These are phyloP conservation scores for Exserohilum rostratum DNA, from an alignment of 2,329 filamentous ascomycete species.

Conservation along the genomic window DNA sequence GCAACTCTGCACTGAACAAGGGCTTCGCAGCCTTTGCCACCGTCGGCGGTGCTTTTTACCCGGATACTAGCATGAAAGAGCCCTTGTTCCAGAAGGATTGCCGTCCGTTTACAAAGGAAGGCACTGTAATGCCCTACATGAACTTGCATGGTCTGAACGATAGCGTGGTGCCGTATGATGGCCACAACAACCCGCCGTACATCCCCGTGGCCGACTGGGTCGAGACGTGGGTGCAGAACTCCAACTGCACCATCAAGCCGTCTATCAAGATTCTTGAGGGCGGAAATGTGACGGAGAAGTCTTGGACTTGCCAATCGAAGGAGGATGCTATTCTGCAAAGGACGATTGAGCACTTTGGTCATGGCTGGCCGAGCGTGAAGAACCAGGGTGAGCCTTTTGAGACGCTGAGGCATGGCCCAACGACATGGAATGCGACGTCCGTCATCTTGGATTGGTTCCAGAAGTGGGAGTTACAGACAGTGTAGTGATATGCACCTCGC, in stretches of 20 bases:
- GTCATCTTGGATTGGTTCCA: slow-evolving; percentile 29
- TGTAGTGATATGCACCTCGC: too few relatives aligned
- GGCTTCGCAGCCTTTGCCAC: slow-evolving; percentile 57
- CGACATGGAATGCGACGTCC: slow-evolving; percentile 29
- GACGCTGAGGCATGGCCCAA: slow-evolving; percentile 23
- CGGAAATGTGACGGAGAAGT: slow-evolving; percentile 16
- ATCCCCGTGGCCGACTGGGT: slow-evolving; percentile 25
- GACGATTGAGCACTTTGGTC: slow-evolving; percentile 26
- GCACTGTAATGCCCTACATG: slow-evolving; percentile 19
- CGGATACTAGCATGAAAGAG: slow-evolving; percentile 18
- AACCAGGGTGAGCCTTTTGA: slow-evolving; percentile 28
- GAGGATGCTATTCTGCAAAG: slow-evolving; percentile 23
- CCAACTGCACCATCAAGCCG: slow-evolving; percentile 11
- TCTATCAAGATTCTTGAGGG: slow-evolving; percentile 9
- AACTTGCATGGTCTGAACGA: slow-evolving; percentile 32
- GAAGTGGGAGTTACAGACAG: slow-evolving; percentile 23
- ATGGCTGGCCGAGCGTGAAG: slow-evolving; percentile 31
- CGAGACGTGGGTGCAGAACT: slow-evolving; percentile 12
- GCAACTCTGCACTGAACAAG: slow-evolving; percentile 47
- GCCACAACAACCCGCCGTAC: slow-evolving; percentile 20
- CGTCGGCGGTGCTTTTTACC: slow-evolving; percentile 54
- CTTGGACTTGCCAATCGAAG: slow-evolving; percentile 24
- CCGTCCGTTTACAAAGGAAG: slow-evolving; percentile 1
- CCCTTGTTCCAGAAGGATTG: slow-evolving; percentile 26
- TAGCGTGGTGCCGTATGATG: slow-evolving; percentile 30